These are phyloP conservation scores for Actinomucor elegans DNA, from an alignment of 371 early-diverging fungal genomes.

Conservation along the genomic window DNA sequence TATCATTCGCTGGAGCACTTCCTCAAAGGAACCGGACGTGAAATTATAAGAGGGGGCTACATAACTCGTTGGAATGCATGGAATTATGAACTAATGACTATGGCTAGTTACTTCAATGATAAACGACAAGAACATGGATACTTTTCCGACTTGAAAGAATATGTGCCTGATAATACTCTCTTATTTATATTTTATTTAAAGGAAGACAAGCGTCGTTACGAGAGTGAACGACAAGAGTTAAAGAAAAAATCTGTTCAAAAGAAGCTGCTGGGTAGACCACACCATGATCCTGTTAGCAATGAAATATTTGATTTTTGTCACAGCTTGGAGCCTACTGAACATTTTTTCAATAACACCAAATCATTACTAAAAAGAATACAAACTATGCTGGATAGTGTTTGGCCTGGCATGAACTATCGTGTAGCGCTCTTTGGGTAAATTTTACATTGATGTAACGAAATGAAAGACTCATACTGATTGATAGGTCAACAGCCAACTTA, in stretches of 20 bases:
- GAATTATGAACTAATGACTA: constrained; percentile 8
- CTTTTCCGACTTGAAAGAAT: constrained; percentile 1
- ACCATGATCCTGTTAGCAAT: not conserved
- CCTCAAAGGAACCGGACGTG: constrained; percentile 5
- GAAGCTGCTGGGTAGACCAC: not conserved
- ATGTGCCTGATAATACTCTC: not conserved
- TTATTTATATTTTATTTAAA: constrained; percentile 11
- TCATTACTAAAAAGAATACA: constrained; percentile 10
- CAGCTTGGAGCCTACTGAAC: not conserved
- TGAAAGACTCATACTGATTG: not conserved
- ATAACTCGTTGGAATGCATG: constrained; percentile 1
- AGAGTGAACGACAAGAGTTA: not conserved
- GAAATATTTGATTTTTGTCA: constrained; percentile 4
- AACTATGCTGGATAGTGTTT: constrained; percentile 11
- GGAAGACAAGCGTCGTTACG: constrained; percentile 6
- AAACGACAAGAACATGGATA: constrained; percentile 10
- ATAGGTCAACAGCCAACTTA: constrained; percentile 31
- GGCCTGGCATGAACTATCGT: constrained; percentile 9
- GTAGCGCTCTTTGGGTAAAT: constrained; percentile 32
- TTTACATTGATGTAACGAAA: not conserved
- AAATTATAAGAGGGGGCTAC: not conserved
- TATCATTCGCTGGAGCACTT: constrained; percentile 4
- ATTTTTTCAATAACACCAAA: not conserved
- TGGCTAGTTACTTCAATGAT: constrained; percentile 1
- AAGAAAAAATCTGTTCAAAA: not conserved